Percentiles rank a stretch among this genome's conserved stretches.
These are phyloP conservation scores for Colletotrichum sp. DNA, from an alignment of 2,329 filamentous ascomycete genomes.

Conservation along the genomic window DNA sequence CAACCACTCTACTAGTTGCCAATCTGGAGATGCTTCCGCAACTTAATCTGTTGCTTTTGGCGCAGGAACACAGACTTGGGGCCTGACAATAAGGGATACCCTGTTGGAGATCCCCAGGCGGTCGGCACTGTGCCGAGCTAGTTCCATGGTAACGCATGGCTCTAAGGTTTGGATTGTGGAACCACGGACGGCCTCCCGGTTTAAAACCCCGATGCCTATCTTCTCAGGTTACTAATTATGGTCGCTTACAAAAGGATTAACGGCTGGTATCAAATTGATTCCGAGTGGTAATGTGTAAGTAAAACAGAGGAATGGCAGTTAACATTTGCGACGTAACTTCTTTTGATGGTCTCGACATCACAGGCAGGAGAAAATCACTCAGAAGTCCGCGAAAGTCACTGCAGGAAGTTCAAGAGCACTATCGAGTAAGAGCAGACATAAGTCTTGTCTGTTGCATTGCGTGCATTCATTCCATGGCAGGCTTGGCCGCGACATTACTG, in stretches of 20 bases:
- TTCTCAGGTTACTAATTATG: background rate
- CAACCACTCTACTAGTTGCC: background rate
- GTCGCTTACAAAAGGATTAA: background rate
- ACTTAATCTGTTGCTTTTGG: background rate
- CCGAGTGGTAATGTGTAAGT: background rate
- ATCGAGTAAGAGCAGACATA: background rate
- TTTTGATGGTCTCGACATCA: background rate
- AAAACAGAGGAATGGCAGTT: background rate
- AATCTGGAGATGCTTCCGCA: background rate
- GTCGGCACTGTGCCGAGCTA: constrained; percentile 10
- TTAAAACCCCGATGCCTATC: background rate
- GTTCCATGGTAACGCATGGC: background rate
- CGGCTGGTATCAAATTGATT: background rate
- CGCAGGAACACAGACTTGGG: background rate
- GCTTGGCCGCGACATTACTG: background rate
- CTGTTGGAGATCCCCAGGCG: background rate
- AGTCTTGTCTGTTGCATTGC: background rate
- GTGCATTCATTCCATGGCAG: background rate
- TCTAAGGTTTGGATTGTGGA: constrained; percentile 1
- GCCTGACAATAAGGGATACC: background rate
- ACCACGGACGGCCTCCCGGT: background rate
- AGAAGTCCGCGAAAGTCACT: background rate
- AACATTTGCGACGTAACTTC: background rate
- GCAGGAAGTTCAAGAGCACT: background rate
- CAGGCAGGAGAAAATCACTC: background rate